These are phyloP conservation scores for Podochytrium sp. DNA, from an alignment of 192 early-diverging fungal species.

Conservation along the genomic window DNA sequence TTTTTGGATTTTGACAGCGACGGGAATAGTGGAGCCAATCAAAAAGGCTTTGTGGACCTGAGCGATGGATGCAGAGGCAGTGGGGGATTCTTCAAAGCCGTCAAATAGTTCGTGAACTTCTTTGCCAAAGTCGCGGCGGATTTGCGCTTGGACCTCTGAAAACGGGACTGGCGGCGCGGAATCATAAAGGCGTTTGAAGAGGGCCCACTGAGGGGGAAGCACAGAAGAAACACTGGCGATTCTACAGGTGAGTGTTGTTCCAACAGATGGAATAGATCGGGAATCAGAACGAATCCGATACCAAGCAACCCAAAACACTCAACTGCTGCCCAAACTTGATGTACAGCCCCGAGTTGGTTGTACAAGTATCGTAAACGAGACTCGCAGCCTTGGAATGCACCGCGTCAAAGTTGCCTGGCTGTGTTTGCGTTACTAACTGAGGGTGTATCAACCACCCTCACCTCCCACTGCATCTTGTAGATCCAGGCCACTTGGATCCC, in stretches of 20 bases:
- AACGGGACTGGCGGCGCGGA: slow-evolving; percentile 79
- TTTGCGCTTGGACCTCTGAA: slow-evolving; percentile 62
- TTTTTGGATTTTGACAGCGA: slow-evolving; percentile 95
- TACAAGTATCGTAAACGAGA: slow-evolving; percentile 75
- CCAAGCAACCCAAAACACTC: slow-evolving; percentile 63
- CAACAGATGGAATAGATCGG: slow-evolving; percentile 32
- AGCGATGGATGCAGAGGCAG: slow-evolving; percentile 92
- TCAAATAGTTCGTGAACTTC: slow-evolving; percentile 60
- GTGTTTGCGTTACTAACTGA: not conserved
- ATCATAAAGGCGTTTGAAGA: slow-evolving; percentile 76
- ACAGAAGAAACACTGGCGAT: slow-evolving; percentile 48
- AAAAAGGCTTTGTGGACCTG: slow-evolving; percentile 88
- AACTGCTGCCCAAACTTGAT: slow-evolving; percentile 81
- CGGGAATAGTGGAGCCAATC: slow-evolving; percentile 56
- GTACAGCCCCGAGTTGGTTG: slow-evolving; percentile 82
- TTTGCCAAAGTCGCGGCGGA: slow-evolving; percentile 66
- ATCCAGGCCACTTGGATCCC: not conserved
- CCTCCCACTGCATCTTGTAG: not conserved
- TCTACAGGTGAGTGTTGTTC: too few species aligned
- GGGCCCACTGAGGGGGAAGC: slow-evolving; percentile 52
- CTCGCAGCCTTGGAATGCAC: slow-evolving; percentile 77
- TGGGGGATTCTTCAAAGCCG: slow-evolving; percentile 68
- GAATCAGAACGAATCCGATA: slow-evolving; percentile 68
- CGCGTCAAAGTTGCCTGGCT: slow-evolving; percentile 55
- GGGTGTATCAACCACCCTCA: not conserved